Evolutionary conservation across 441 rosid genomes (phyloP).

Genomic region (Erysimum pusillum): DNA sequence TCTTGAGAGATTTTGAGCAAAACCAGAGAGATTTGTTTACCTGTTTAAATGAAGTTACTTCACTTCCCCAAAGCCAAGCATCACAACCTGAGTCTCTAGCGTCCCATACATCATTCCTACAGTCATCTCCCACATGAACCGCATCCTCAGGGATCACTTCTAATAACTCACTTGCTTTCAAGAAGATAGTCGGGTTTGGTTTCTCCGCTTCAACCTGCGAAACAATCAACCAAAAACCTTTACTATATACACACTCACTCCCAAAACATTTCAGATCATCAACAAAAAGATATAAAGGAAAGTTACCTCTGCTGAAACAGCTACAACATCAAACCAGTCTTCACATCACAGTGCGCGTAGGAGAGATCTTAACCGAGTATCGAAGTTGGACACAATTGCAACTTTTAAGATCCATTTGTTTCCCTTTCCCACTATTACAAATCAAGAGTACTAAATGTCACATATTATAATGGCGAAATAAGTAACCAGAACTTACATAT

Average conservation of each 20-base stretch:
- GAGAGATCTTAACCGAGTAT: slow-evolving; percentile 89
- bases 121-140: slow-evolving; percentile 96
- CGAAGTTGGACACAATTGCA: slow-evolving; percentile 93
- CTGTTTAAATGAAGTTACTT: slow-evolving; percentile 87
- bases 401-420: slow-evolving; percentile 47
- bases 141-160: slow-evolving; percentile 91
- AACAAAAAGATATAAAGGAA: neutral
- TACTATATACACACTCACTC: slow-evolving; percentile 1
- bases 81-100: slow-evolving; percentile 98
- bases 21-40: slow-evolving; percentile 46
- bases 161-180: slow-evolving; percentile 87
- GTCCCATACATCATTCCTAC: slow-evolving; percentile 97
- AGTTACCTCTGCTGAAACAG: slow-evolving; percentile 94
- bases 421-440: neutral
- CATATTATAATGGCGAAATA: neutral
- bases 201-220: slow-evolving; percentile 91
- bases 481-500: slow-evolving; percentile 17
- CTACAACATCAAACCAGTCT: slow-evolving; percentile 92
- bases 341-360: slow-evolving; percentile 82
- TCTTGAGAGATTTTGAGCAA: neutral
- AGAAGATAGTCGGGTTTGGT: slow-evolving; percentile 94
- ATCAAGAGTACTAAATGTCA: neutral
- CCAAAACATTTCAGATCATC: slow-evolving; percentile 9
- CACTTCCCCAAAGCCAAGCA: slow-evolving; percentile 99
- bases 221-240: slow-evolving; percentile 27